A percentile compares a stretch with the other conserved stretches of the same genome.
Conservation (phyloP, 2,329 filamentous ascomycete genomes). For the Pochonia chlamydosporia region DNA sequence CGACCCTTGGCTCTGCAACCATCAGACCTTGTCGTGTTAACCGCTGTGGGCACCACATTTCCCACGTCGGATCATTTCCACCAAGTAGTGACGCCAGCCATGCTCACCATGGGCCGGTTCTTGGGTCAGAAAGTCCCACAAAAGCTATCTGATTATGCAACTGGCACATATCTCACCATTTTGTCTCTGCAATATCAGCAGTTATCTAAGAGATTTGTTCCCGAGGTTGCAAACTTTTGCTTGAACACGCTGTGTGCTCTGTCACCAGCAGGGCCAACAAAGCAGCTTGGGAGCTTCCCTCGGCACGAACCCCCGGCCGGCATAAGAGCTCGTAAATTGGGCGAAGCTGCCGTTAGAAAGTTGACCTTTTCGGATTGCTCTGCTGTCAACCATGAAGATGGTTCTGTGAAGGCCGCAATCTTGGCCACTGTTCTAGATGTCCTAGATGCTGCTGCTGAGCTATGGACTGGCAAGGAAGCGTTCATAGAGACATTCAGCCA, state of each 20-base stretch:
- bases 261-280: conserved; percentile 46
- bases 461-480: conserved; percentile 68
- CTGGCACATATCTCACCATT: conserved; percentile 73
- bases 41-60: conserved; percentile 77
- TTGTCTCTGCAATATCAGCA: conserved; percentile 77
- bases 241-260: conserved; percentile 67
- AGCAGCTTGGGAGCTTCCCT: conserved; percentile 52
- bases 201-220: conserved; percentile 80
- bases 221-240: conserved; percentile 78
- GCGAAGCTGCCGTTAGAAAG: conserved; percentile 38
- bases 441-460: conserved; percentile 60
- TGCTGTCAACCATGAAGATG: conserved; percentile 14
- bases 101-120: conserved; percentile 77
- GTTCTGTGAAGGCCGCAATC: conserved; percentile 50
- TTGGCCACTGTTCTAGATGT: conserved; percentile 59
- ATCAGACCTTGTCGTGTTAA: conserved; percentile 78
- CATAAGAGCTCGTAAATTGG: conserved; percentile 42
- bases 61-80: conserved; percentile 98
- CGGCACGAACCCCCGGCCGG: conserved; percentile 48
- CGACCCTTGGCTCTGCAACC: conserved; percentile 48
- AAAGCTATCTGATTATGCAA: conserved; percentile 59
- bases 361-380: conserved; percentile 56
- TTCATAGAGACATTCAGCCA: conserved; percentile 77
- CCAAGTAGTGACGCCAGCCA: conserved; percentile 84
- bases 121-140: conserved; percentile 71